Evolutionary conservation across 1,284 basidiomycete species (phyloP).

Genomic region (Macrocystidia cucumis): DNA sequence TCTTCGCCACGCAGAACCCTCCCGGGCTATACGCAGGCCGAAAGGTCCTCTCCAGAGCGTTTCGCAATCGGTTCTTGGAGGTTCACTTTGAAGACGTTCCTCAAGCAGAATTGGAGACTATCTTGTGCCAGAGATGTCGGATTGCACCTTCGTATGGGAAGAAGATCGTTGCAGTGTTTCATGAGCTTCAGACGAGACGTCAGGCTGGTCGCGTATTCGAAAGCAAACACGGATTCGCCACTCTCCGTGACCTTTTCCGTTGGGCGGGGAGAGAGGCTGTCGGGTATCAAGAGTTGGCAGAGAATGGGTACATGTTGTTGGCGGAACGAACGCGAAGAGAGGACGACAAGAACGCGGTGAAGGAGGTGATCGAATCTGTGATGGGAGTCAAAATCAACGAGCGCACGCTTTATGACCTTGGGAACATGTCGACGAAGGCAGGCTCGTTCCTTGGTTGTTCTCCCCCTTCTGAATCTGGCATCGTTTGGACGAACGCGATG

Average conservation of each 20-base stretch:
- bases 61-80: slow-evolving; percentile 98
- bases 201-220: slow-evolving; percentile 94
- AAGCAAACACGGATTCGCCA: slow-evolving; percentile 95
- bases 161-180: slow-evolving; percentile 89
- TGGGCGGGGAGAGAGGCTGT: slow-evolving; percentile 92
- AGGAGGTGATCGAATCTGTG: slow-evolving; percentile 86
- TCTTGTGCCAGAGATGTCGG: slow-evolving; percentile 81
- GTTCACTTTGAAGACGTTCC: slow-evolving; percentile 98
- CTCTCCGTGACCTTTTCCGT: slow-evolving; percentile 93
- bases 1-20: slow-evolving; percentile 98
- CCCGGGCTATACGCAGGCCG: slow-evolving; percentile 96
- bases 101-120: slow-evolving; percentile 88
- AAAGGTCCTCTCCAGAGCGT: slow-evolving; percentile 93
- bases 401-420: slow-evolving; percentile 58
- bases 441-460: slow-evolving; percentile 47
- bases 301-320: slow-evolving; percentile 97
- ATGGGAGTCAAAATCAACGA: slow-evolving; percentile 88
- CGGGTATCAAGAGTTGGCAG: slow-evolving; percentile 88
- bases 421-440: slow-evolving; percentile 35
- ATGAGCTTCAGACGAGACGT: slow-evolving; percentile 87
- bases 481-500: slow-evolving; percentile 95
- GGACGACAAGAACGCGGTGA: slow-evolving; percentile 87
- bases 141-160: slow-evolving; percentile 93
- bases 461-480: slow-evolving; percentile 35
- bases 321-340: slow-evolving; percentile 83